Base-by-base conservation (phyloP, 225 moss, liverwort and hornwort species). In the Pseudisothecium myosuroides region DNA sequence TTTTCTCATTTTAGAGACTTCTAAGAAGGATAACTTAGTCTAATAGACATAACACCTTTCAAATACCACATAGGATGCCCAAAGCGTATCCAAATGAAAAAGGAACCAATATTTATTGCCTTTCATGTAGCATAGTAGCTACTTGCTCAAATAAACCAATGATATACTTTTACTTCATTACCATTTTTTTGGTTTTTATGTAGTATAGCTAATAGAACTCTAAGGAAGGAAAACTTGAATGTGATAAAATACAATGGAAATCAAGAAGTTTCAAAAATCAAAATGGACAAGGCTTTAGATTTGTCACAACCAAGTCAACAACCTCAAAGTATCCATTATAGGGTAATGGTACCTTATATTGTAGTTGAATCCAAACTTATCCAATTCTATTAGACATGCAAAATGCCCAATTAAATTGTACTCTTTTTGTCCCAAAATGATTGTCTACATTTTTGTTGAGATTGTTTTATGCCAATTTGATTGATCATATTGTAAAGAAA, bases 61-160 rank as follows among this genome's bases (percentile, higher is more conserved):
- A 72, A 27, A 3, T 15, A 27, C 41, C 5, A 43, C 9, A 3
- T 43, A 28, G 3, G 3, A 47, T 7, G 12, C 19, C 7, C 7
- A 8, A 22, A 52, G 8, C 1, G 4, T 7, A 8, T 12, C 5
- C 8, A 50, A 50, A 76, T 32, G 12, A 50, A 50, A 50, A 32
- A 50, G 0, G 5, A 32, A 50, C 0, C 21, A 34, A 76, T 50
- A 21, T 21, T 34, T 76, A 8, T 76, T 76, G 0, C 19, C 34
- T 32, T 76, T 21, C 11, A 0, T 29, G 0, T 11, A 17, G 1
- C 0, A 4, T 47, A 0, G 7, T 31, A 74, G 18, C 29, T 45
- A 29, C 18, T 74, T 47, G 29, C 6, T 47, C 12, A 32, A 49
- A 49, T 50, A 32, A 76, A 32, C 4, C 3, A 32, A 12, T 20